Percentiles rank a stretch among this genome's conserved stretches.
These are phyloP conservation scores for Penicillium sp. DNA, from an alignment of 2,329 filamentous ascomycete genomes.

Conservation along the genomic window DNA sequence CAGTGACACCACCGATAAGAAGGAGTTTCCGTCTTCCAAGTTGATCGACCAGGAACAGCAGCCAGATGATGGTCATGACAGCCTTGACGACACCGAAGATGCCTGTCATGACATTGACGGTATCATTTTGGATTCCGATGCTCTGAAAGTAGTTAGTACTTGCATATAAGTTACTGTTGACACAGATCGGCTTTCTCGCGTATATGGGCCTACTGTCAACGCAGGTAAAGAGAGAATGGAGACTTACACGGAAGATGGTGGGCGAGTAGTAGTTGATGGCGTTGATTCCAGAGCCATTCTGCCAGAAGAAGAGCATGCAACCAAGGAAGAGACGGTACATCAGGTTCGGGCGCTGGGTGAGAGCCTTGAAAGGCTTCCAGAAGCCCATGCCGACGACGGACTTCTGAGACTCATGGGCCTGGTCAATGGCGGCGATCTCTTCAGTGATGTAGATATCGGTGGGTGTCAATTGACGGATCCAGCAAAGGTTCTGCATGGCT, in stretches of 20 bases:
- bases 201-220: too few species aligned
- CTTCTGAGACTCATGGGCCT: constrained; percentile 63
- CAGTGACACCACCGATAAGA: constrained; percentile 60
- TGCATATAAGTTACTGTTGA: background rate
- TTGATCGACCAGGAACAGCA: constrained; percentile 65
- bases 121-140: constrained; percentile 58
- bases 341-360: constrained; percentile 55
- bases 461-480: constrained; percentile 42
- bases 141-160: constrained; percentile 33
- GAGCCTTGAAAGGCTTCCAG: constrained; percentile 65
- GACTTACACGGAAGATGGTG: constrained; percentile 56
- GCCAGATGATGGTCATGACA: constrained; percentile 63
- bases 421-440: constrained; percentile 68
- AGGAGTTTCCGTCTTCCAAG: constrained; percentile 62
- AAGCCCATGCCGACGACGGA: constrained; percentile 65
- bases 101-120: constrained; percentile 64
- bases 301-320: constrained; percentile 72
- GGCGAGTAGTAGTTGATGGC: constrained; percentile 76
- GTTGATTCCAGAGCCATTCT: constrained; percentile 74
- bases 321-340: constrained; percentile 72
- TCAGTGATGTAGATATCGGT: constrained; percentile 65
- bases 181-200: too few species aligned
- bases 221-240: background rate
- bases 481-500: constrained; percentile 54
- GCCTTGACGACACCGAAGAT: constrained; percentile 76